Evolutionary conservation across 1,284 basidiomycete genomes (phyloP).

Genomic region (Ustilago nuda): DNA sequence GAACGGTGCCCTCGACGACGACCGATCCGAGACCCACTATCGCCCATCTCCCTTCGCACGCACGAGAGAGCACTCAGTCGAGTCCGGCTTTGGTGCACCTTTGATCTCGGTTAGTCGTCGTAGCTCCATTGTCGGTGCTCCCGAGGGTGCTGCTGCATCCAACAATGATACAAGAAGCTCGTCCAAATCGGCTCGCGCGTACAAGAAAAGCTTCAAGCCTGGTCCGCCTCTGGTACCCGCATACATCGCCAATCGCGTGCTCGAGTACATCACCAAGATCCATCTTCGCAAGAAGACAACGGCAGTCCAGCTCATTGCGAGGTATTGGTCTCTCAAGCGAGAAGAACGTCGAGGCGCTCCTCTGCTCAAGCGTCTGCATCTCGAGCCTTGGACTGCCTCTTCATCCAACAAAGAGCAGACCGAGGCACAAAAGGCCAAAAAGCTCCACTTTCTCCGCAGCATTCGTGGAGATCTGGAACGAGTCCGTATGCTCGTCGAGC

Average conservation of each 20-base stretch:
- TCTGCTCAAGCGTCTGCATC: slow-evolving; percentile 88
- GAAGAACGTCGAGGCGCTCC: slow-evolving; percentile 93
- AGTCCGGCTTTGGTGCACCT: slow-evolving; percentile 35
- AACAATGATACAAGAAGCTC: slow-evolving; percentile 21
- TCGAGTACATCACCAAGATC: slow-evolving; percentile 81
- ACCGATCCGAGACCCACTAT: slow-evolving; percentile 34
- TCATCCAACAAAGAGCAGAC: slow-evolving; percentile 76
- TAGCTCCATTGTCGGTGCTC: slow-evolving; percentile 35
- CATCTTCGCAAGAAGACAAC: slow-evolving; percentile 80
- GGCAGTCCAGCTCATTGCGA: slow-evolving; percentile 82
- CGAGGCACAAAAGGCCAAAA: slow-evolving; percentile 77
- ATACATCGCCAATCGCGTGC: slow-evolving; percentile 76
- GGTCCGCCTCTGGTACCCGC: slow-evolving; percentile 74
- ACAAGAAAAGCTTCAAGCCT: slow-evolving; percentile 73
- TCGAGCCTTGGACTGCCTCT: slow-evolving; percentile 96
- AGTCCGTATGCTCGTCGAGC: slow-evolving; percentile 79
- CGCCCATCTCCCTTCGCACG: slow-evolving; percentile 39
- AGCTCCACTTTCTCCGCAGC: slow-evolving; percentile 76
- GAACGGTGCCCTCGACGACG: slow-evolving; percentile 29
- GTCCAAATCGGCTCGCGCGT: slow-evolving; percentile 73
- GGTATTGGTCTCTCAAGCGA: slow-evolving; percentile 96
- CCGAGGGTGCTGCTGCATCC: slow-evolving; percentile 19
- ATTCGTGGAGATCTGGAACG: slow-evolving; percentile 82
- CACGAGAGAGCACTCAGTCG: slow-evolving; percentile 49
- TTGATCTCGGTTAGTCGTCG: slow-evolving; percentile 47